Base-by-base conservation (phyloP, 225 moss, liverwort and hornwort genomes). In the Anthoceros angustus region DNA sequence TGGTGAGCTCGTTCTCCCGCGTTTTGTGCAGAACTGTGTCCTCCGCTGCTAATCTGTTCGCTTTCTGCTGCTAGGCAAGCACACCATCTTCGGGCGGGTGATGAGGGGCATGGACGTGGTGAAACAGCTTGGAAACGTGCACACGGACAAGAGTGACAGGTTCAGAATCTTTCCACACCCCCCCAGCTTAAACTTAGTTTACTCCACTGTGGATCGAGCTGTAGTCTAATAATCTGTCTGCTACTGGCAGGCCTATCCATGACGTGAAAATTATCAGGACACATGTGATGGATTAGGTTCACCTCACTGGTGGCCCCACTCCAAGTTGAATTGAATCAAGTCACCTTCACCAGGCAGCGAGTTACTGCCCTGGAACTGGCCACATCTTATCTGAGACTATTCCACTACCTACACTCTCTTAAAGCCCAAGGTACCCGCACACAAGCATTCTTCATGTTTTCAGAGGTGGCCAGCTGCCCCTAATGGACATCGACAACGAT, bases 31-130 rank as follows among this genome's bases (percentile, higher is more conserved):
- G 55, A 1, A 4, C 7, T 55, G n/a, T 18, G 16, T n/a, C n/a
- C n/a, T n/a, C n/a, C n/a, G n/a, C 18, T 46, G 32, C 32, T 46
- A 16, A 46, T 11, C 16, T 46, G 45, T 46, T 11, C 16, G 3
- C 45, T 11, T 2, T 16, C 16, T 46, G 11, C 11, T 46, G 11
- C n/a, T 12, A 55, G 55, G 55, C 55, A 55, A 55, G 55, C 55
- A 55, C 55, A 55, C 55, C 18, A 55, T 95, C 11, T 91, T 98
- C 60, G 91, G 95, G 21, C 86, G 88, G 74, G 95, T 98, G 70
- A 70, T 98, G 64, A 85, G 87, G 63, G 95, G 95, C 40, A 14
- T 86, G 71, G 85, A 98, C 50, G 49, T 88, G 41, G 82, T 95
- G 26, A 64, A 66, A 23, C 16, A 14, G n/a, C 77, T 98, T 20